Base-by-base conservation (phyloP, 2,329 filamentous ascomycete species). In the Colletotrichum gloeosporioides region DNA sequence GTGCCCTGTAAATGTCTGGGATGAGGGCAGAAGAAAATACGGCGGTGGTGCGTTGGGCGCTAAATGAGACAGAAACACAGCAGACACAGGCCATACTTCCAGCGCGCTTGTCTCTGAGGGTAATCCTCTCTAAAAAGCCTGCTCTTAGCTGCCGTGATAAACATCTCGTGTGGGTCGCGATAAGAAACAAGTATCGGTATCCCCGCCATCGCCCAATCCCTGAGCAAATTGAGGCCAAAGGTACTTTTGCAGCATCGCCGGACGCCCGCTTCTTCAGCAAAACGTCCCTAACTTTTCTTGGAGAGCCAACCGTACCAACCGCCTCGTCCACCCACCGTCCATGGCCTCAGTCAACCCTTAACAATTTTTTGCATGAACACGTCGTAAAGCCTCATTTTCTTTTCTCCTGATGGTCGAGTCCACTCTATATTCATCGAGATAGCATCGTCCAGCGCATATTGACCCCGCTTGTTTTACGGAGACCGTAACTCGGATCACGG, bases 371-470 rank as follows among this genome's bases (percentile, higher is more conserved):
- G 69, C 73, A 76, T 76, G 67, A 57, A 76, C 59, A 27, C 36
- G 31, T n/a, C 57, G n/a, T 10, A 31, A 64, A 74, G 70, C 64
- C 64, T 76, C 74, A 76, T 76, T 69, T 76, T 71, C 36, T 57
- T 55, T 62, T 27, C 31, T 22, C 32, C 27, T 39, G 32, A 29
- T 18, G 18, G 63, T 15, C 63, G 55, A 63, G 36, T 31, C 69
- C 18, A 36, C 55, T 49, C 44, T 16, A 15, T 18, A 18, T 55
- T 55, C 22, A 53, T 61, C 36, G 34, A 34, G 31, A 61, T 55
- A 31, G 53, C 57, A 39, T 63, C 62, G 49, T n/a, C 32, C 13
- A 39, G 16, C 34, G 22, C 9, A 49, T 29, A 16, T n/a, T 1
- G 55, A 25, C 13, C 34, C 64, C 53, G 12, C 25, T 0, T 2